Base-by-base conservation (phyloP, 192 early-diverging fungal genomes). In the Gryganskiella cystojenkinii region DNA sequence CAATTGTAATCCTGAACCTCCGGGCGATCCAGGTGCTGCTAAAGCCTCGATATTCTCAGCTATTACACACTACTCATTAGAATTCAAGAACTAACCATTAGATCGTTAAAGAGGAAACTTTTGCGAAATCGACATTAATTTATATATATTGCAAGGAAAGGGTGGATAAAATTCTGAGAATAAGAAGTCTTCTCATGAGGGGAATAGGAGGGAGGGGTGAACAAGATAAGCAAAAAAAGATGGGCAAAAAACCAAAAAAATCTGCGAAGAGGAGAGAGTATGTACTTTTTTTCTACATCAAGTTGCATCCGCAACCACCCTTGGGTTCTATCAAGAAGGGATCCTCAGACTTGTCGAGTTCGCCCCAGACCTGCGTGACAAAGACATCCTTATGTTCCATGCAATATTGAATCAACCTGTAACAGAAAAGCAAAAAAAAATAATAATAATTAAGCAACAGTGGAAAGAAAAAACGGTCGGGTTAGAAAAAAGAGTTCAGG, bases 361-460 rank as follows among this genome's bases (percentile, higher is more conserved):
- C 74, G 33, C 74, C 74, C 74, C 74, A 78, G 6, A 78, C 74
- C 25, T 68, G 74, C 51, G 74, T 67, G 61, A 78, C 67, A 60
- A 78, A 78, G 28, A 78, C 66, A 9, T 78, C 74, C 28, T 58
- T 44, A 52, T 56, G 61, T 13, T 31, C 19, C 54, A 63, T 67
- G 47, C 74, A 78, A 40, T 64, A 78, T 50, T 78, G 61, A 66
- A 78, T 78, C n/a, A 78, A 61, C 20, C 74, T 78, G 64, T 8
- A 19, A 27, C 1, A 19, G 9, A 22, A 9, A 19, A 4, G 30
- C 14, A 31, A 17, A 60, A 40, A 7, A 40, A 52, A 35, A 25
- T 25, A 44, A 20, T 22, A 13, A 50, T n/a, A 50, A 13, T 22
- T 7, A 34, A 35, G 55, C 5, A 55, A 55, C 8, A 4, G 33